phyloP scores from a whole-genome alignment of 2,329 filamentous ascomycete genomes.

The Plectosphaerella sp. region DNA sequence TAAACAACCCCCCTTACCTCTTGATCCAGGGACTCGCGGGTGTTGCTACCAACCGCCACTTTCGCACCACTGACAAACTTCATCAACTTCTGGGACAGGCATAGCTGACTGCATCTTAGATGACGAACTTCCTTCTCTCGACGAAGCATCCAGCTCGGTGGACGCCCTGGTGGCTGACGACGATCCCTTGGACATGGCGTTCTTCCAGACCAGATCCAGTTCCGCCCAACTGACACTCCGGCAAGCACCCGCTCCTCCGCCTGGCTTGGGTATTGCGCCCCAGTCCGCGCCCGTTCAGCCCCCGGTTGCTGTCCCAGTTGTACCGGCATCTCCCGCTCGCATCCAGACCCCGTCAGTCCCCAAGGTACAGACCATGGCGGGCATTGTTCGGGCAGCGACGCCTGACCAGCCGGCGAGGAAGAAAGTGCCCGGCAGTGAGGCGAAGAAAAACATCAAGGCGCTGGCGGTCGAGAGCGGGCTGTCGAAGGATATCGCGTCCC shows the following conservation, averaged over 20 bases:
- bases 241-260: constrained; percentile 23
- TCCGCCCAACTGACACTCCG: not conserved
- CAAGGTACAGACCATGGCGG: constrained; percentile 18
- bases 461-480: constrained; percentile 40
- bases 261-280: constrained; percentile 37
- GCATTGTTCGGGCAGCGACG: constrained; percentile 15
- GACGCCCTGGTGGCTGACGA: constrained; percentile 69
- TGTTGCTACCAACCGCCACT: constrained; percentile 10
- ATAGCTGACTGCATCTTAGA: constrained; percentile 50
- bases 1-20: constrained; percentile 24
- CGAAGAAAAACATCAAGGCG: constrained; percentile 40
- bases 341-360: constrained; percentile 6
- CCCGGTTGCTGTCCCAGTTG: constrained; percentile 10
- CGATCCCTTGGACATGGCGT: constrained; percentile 22
- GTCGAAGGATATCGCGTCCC: constrained; percentile 39
- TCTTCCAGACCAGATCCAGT: not conserved
- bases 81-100: constrained; percentile 7
- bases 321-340: constrained; percentile 6
- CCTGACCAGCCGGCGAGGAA: constrained; percentile 26
- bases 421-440: constrained; percentile 23
- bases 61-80: not conserved
- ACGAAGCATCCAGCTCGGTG: constrained; percentile 59
- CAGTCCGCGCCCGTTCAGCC: constrained; percentile 18
- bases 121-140: constrained; percentile 56
- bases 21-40: constrained; percentile 8